These are phyloP conservation scores for Vitis riparia DNA, from an alignment of 164 flowering plant species.

Conservation along the genomic window DNA sequence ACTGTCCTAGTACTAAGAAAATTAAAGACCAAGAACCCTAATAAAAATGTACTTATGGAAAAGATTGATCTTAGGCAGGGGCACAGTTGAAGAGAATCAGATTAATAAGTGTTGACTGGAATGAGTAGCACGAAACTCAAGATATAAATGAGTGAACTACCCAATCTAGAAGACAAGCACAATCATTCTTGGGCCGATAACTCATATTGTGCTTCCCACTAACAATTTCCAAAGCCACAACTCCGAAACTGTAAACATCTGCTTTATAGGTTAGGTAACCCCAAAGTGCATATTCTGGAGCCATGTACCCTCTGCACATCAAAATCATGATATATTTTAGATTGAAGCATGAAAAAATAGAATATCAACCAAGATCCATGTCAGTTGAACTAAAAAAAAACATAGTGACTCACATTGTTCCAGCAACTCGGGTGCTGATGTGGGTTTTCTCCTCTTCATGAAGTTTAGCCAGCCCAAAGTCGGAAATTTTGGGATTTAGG, in stretches of 20 bases:
- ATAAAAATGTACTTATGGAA: no score
- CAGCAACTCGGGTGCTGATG: conserved; percentile 55
- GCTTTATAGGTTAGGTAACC: conserved; percentile 59
- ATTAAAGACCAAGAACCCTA: no score
- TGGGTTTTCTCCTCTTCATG: conserved; percentile 50
- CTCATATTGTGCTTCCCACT: conserved; percentile 44
- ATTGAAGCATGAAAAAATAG: not conserved
- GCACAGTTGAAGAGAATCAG: not conserved
- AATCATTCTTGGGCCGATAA: conserved; percentile 27
- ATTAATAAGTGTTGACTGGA: no score
- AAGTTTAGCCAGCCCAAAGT: conserved; percentile 54
- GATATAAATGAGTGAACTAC: conserved; percentile 21
- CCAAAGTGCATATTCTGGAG: conserved; percentile 65
- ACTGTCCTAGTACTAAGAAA: no score
- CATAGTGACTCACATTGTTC: conserved; percentile 38
- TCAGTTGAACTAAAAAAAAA: not conserved
- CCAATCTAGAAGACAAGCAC: conserved; percentile 51
- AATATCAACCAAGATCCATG: not conserved
- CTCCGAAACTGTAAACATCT: conserved; percentile 65
- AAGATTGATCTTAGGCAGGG: not conserved
- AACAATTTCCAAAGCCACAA: conserved; percentile 57
- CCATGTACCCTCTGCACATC: conserved; percentile 61
- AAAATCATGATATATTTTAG: not conserved
- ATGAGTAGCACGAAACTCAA: no score
- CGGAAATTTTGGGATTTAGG: conserved; percentile 49